Percentiles rank a stretch among this genome's conserved stretches.
Evolutionary conservation across 2,329 filamentous ascomycete genomes (phyloP).

Genomic region (Neonectria magnoliae): DNA sequence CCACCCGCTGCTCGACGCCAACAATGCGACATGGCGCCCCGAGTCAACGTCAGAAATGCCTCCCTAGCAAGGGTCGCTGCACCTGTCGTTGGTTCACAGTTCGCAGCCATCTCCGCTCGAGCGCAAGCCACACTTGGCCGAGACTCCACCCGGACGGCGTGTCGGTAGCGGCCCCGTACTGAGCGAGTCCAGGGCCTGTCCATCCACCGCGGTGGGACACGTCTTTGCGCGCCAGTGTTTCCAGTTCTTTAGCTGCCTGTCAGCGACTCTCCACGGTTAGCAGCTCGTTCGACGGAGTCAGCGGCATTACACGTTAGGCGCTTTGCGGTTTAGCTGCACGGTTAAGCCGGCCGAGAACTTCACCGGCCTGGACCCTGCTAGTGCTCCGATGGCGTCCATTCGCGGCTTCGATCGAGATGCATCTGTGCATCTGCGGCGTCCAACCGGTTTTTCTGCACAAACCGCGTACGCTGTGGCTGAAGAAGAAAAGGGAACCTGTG

Average conservation of each 20-base stretch:
- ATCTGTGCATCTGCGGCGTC: slow-evolving; percentile 7
- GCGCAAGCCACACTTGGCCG: background rate
- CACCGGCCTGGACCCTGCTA: background rate
- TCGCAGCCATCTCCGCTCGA: background rate
- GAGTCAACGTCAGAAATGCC: background rate
- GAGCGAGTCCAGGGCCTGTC: too few relatives aligned
- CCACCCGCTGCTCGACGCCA: background rate
- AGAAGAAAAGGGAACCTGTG: background rate
- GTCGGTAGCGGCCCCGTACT: too few relatives aligned
- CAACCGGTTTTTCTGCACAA: background rate
- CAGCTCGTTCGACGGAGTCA: too few relatives aligned
- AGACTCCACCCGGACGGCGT: background rate
- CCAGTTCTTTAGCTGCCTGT: background rate
- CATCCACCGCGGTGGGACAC: too few relatives aligned
- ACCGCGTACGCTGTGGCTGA: background rate
- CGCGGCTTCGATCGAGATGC: slow-evolving; percentile 20
- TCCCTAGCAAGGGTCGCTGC: background rate
- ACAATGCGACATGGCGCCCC: background rate
- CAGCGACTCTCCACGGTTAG: background rate
- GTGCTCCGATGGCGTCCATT: background rate
- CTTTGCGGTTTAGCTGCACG: background rate
- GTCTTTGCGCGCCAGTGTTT: too few relatives aligned
- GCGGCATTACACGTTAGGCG: background rate
- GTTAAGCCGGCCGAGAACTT: background rate
- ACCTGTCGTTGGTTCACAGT: background rate